Base-by-base conservation (phyloP, 2,329 filamentous ascomycete species). In the Botrytis deweyae region DNA sequence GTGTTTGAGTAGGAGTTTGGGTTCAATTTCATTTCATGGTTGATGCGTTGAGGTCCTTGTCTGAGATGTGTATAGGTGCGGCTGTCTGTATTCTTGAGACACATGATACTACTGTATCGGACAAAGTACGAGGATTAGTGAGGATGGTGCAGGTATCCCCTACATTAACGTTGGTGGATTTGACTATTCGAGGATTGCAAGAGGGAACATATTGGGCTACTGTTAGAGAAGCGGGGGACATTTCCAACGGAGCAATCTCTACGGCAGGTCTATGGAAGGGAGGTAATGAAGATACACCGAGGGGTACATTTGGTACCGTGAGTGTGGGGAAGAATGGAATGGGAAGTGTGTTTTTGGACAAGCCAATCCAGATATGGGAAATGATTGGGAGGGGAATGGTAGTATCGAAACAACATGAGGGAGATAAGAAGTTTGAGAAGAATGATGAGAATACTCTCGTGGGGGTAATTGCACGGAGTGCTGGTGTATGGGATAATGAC, bases 401-500 rank as follows among this genome's bases (percentile, higher is more conserved):
- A 64, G 90, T 98, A 67, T 92, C 93, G 63, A 90, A 82, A 75
- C 86, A 90, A 82, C 84, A 89, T 74, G 88, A 90, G 77, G 85
- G 85, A 74, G 88, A 90, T 55, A 87, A 85, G 1, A 86, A 85
- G 73, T 86, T 88, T 80, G 84, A 91, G 78, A 86, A 87, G 79
- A 95, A 97, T 78, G 93, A 97, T 81, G 87, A 90, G 72, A 90
- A 97, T 82, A 97, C 94, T 33, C 86, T 98, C 69, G 93, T 97
- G 3, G 96, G 96, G 14, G 95, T 99, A 70, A 93, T 99, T 84
- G 96, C 96, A 67, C 88, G 96, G 81, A 98, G 95, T 83, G 95
- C 96, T 25, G 96, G 96, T n/a, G 92, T 97, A 75, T 99, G 96
- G 96, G 95, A 98, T 82, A 97, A 99, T 80, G 94, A 98, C 82